phyloP scores from a whole-genome alignment of 2,329 filamentous ascomycete species.

The Aspergillus pseudoterreus region DNA sequence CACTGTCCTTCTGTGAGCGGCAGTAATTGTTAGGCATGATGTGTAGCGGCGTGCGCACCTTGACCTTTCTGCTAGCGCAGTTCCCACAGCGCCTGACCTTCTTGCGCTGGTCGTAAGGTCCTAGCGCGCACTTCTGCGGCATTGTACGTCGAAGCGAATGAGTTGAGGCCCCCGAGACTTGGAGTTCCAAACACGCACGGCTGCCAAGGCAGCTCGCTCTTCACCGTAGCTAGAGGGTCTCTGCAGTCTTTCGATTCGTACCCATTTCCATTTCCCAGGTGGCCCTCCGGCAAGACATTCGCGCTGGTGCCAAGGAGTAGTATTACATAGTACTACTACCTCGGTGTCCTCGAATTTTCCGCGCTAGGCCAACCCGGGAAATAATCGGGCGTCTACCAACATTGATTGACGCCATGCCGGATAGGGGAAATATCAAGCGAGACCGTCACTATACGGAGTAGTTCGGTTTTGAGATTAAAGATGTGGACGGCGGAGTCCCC shows the following conservation, averaged over 20 bases:
- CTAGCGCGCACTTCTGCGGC: conserved; percentile 8
- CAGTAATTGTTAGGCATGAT: neutral
- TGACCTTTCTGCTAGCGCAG: conserved; percentile 1
- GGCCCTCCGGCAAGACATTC: no score
- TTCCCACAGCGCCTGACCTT: conserved; percentile 1
- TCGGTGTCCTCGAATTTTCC: neutral
- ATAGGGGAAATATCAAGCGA: neutral
- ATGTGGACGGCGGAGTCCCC: neutral
- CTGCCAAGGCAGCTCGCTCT: no score
- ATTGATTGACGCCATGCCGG: neutral
- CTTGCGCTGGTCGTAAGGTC: conserved; percentile 2
- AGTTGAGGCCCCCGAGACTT: neutral
- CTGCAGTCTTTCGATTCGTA: no score
- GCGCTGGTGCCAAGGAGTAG: no score
- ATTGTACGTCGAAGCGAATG: neutral
- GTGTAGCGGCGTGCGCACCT: neutral
- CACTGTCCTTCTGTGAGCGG: neutral
- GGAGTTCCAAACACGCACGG: neutral
- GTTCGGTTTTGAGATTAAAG: neutral
- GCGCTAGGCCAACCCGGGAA: neutral
- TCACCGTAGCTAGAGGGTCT: no score
- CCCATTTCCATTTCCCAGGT: no score
- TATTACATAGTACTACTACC: neutral
- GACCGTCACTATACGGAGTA: neutral
- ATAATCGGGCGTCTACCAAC: neutral